Evolutionary conservation across 495 filamentous ascomycete species (phyloP).

Genomic region (Chaetomium tenue): DNA sequence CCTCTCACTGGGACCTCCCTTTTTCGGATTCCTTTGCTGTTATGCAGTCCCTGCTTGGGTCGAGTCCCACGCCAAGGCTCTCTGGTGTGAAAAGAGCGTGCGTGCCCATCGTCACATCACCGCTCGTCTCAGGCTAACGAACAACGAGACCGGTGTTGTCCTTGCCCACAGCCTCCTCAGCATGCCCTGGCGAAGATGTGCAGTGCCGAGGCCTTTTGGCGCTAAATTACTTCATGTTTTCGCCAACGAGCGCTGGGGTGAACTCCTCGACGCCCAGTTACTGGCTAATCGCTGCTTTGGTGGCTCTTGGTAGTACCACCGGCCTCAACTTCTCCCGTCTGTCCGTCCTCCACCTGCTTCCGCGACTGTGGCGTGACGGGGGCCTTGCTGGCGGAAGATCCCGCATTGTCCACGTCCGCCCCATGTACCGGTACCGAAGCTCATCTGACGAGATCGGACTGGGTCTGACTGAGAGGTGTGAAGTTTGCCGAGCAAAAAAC

Average conservation of each 20-base stretch:
- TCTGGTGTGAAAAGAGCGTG: background rate
- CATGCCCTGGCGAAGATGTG: background rate
- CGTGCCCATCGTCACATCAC: background rate
- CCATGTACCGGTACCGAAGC: background rate
- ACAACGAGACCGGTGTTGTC: background rate
- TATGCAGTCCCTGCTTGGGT: background rate
- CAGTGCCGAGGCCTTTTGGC: background rate
- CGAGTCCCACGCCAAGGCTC: background rate
- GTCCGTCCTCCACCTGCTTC: background rate
- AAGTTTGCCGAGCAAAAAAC: background rate
- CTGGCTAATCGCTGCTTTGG: no score
- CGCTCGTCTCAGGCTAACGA: background rate
- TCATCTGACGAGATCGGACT: background rate
- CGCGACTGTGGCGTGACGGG: background rate
- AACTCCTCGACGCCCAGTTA: no score
- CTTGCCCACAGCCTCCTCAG: no score
- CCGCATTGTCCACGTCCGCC: background rate
- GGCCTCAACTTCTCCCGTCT: background rate
- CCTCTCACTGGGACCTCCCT: conserved; percentile 6
- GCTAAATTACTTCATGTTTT: background rate
- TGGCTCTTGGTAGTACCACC: background rate
- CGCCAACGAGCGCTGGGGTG: no score
- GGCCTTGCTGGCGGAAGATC: background rate
- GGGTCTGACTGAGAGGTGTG: background rate
- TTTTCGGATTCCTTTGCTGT: background rate